Evolutionary conservation across 352 stramenopile genomes (phyloP).

Genomic region (Phytophthora citricola): DNA sequence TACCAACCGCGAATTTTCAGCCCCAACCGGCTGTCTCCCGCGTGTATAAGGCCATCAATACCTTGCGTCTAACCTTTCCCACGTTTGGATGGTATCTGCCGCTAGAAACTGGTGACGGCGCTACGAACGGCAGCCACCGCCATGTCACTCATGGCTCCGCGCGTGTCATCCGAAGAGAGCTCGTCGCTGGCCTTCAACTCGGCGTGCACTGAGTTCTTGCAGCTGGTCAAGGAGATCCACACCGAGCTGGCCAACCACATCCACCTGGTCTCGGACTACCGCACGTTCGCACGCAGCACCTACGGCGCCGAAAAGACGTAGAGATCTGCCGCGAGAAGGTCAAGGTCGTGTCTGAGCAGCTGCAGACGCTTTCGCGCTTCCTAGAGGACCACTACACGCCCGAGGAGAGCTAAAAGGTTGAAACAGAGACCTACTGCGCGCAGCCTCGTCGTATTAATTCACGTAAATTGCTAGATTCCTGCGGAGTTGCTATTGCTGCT

Average conservation of each 20-base stretch:
- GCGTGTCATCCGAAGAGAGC: constrained; percentile 68
- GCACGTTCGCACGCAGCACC: constrained; percentile 80
- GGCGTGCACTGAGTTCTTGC: constrained; percentile 84
- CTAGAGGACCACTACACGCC: constrained; percentile 77
- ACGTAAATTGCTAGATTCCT: constrained; percentile 18
- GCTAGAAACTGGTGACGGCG: constrained; percentile 82
- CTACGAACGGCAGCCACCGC: constrained; percentile 71
- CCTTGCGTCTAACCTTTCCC: constrained; percentile 9
- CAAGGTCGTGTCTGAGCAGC: constrained; percentile 78
- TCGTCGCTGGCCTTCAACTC: constrained; percentile 78
- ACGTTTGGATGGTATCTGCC: neutral
- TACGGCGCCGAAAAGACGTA: constrained; percentile 85
- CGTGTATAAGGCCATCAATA: constrained; percentile 1
- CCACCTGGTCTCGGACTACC: constrained; percentile 88
- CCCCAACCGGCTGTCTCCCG: neutral
- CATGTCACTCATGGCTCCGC: constrained; percentile 72
- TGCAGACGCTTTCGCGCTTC: constrained; percentile 78
- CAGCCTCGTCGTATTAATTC: constrained; percentile 23
- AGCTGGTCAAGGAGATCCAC: constrained; percentile 89
- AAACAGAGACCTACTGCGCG: too few species aligned
- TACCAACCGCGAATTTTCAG: constrained; percentile 1
- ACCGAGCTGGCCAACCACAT: constrained; percentile 83
- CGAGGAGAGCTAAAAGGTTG: constrained; percentile 55
- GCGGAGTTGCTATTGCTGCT: constrained; percentile 10
- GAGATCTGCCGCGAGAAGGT: constrained; percentile 82